A percentile compares a stretch with the other conserved stretches of the same genome.
Evolutionary conservation across 352 stramenopile genomes (phyloP).

Genomic region (Pythium grandisporangium): DNA sequence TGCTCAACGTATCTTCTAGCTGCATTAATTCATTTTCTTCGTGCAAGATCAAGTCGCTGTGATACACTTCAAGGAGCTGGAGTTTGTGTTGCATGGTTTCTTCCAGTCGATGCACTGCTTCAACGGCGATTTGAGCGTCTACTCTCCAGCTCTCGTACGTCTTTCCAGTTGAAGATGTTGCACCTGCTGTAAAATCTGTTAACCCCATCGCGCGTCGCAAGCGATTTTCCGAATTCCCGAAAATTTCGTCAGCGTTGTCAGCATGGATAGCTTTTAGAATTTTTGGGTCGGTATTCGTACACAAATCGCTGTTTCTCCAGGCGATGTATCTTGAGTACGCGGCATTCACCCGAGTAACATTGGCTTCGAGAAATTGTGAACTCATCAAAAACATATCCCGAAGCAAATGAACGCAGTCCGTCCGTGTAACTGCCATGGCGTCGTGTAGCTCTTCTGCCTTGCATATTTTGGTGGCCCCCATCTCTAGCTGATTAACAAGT

Average conservation of each 20-base stretch:
- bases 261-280: slow-evolving; percentile 26
- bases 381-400: slow-evolving; percentile 43
- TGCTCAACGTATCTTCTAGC: slow-evolving; percentile 16
- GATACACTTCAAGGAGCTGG: slow-evolving; percentile 22
- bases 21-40: slow-evolving; percentile 22
- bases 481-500: slow-evolving; percentile 20
- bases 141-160: slow-evolving; percentile 44
- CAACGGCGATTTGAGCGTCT: slow-evolving; percentile 17
- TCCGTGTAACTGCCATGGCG: slow-evolving; percentile 20
- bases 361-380: slow-evolving; percentile 44
- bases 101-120: slow-evolving; percentile 20
- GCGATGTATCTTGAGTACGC: slow-evolving; percentile 15
- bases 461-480: slow-evolving; percentile 14
- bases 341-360: slow-evolving; percentile 36
- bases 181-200: slow-evolving; percentile 32
- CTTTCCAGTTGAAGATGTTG: slow-evolving; percentile 21
- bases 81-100: slow-evolving; percentile 23
- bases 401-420: slow-evolving; percentile 32
- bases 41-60: slow-evolving; percentile 13
- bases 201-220: slow-evolving; percentile 32
- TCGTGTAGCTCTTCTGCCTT: slow-evolving; percentile 31
- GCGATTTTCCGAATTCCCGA: slow-evolving; percentile 17
- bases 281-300: slow-evolving; percentile 22
- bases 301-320: slow-evolving; percentile 28
- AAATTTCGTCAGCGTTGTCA: slow-evolving; percentile 24